A percentile compares a stretch with the other conserved stretches of the same genome.
Evolutionary conservation across 2,329 filamentous ascomycete species (phyloP).

Genomic region (Hymenoscyphus albidus): DNA sequence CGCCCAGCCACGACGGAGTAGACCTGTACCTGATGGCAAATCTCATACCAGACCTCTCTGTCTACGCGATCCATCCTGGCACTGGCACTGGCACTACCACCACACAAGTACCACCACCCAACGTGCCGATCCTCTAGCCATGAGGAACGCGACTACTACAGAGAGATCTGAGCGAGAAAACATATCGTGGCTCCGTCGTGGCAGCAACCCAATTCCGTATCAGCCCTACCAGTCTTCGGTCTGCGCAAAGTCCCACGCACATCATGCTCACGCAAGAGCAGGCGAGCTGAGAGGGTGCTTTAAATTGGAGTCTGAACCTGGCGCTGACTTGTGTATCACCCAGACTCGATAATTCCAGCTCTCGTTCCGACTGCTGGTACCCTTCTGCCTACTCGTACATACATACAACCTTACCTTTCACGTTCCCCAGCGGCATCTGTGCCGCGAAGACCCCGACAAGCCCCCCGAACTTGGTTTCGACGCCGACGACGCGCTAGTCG

Average conservation of each 20-base stretch:
- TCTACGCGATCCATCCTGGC: conserved; percentile 14
- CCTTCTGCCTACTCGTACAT: conserved; percentile 20
- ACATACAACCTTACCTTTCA: conserved; percentile 23
- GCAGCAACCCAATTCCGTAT: conserved; percentile 1
- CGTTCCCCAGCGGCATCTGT: conserved; percentile 24
- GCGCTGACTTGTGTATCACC: conserved; percentile 25
- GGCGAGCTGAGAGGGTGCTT: background rate
- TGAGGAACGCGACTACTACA: conserved; percentile 1
- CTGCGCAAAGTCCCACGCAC: background rate
- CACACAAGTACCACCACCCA: conserved; percentile 23
- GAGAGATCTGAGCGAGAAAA: conserved; percentile 1
- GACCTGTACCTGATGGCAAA: conserved; percentile 13
- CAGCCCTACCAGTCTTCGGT: background rate
- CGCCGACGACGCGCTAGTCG: conserved; percentile 10
- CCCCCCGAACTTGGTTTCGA: conserved; percentile 15
- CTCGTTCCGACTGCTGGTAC: conserved; percentile 20
- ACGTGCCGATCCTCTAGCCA: conserved; percentile 23
- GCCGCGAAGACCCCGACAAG: conserved; percentile 18
- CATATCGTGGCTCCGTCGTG: conserved; percentile 2
- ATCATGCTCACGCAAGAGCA: background rate
- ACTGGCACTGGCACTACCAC: conserved; percentile 2
- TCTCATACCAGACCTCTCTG: conserved; percentile 17
- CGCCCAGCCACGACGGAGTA: background rate
- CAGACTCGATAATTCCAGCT: conserved; percentile 26
- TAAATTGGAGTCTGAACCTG: conserved; percentile 2